Base-by-base conservation (phyloP, 768 basidiomycete genomes). In the Suillus brevipes region DNA sequence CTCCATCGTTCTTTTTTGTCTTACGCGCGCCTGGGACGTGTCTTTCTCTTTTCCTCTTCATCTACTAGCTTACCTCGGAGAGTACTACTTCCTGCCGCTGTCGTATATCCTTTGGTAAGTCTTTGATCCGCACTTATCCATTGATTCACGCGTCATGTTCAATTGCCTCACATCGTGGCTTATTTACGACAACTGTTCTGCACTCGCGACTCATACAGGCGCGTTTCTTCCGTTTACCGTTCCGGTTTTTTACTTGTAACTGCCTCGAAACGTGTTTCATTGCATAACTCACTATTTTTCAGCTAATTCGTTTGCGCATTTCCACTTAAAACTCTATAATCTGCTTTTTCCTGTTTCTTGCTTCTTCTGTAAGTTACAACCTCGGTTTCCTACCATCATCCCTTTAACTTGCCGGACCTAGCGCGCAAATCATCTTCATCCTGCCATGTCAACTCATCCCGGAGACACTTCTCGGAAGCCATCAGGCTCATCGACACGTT, bases 401-500 rank as follows among this genome's bases (percentile, higher is more conserved):
- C 43, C 25, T 36, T 68, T 69, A 66, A 69, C 68, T 66, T 60
- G 31, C 67, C 61, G 56, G 53, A 40, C 43, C 50, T 60, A 75
- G 73, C 72, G 70, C 70, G 74, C 74, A 72, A 69, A 74, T 72
- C 72, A 72, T 70, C 53, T 60, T 40, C 68, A 4, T 55, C 12
- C 69, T 70, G 64, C 66, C 60, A 81, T 78, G 74, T 69, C 66
- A 69, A 76, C 74, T 69, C 80, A 70, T 63, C 63, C 68, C 69
- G 80, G 77, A 55, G 78, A 81, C 69, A 79, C 83, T 52, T 83
- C 88, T 28, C 85, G 87, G 71, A 89, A 90, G 71, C 86, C 88
- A 49, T 89, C 90, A 40, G 85, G 84, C 63, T 88, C 89, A 34
- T 88, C 89, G n/a, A 83, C 84, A 20, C 87, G 84, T 65, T 89